Percentiles rank a stretch among this genome's conserved stretches.
phyloP scores from a whole-genome alignment of 2,329 filamentous ascomycete genomes.

The Fusarium citri region DNA sequence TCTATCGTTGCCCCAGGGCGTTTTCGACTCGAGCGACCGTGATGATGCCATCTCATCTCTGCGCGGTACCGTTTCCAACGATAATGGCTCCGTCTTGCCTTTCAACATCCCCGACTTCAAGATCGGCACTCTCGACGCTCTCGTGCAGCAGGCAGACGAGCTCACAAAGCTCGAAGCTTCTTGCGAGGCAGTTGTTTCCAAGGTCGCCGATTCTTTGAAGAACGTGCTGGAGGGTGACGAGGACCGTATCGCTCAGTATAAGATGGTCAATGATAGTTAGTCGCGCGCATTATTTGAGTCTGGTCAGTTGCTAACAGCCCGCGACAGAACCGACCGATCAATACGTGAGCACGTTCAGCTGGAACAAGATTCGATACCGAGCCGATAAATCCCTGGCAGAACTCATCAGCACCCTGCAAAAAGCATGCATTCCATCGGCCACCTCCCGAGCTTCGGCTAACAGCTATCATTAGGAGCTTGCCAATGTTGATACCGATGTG shows the following conservation, averaged over 20 bases:
- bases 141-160: conserved; percentile 97
- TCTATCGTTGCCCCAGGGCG: conserved; percentile 88
- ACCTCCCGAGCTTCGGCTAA: conserved; percentile 12
- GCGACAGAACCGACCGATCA: conserved; percentile 89
- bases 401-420: conserved; percentile 87
- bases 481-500: conserved; percentile 94
- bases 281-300: conserved; percentile 10
- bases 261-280: conserved; percentile 94
- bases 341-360: conserved; percentile 88
- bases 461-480: conserved; percentile 73
- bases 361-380: conserved; percentile 98
- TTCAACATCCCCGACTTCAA: conserved; percentile 96
- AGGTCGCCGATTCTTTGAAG: conserved; percentile 87
- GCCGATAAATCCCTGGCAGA: conserved; percentile 90
- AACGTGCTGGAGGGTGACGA: conserved; percentile 87
- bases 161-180: conserved; percentile 85
- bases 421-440: conserved; percentile 62
- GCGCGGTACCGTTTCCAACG: conserved; percentile 75
- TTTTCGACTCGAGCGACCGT: conserved; percentile 81
- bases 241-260: conserved; percentile 84
- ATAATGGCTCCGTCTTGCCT: conserved; percentile 79
- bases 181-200: conserved; percentile 85
- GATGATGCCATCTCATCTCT: conserved; percentile 85
- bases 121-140: conserved; percentile 93
- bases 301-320: conserved; percentile 42